Evolutionary conservation across 2,329 filamentous ascomycete species (phyloP).

Genomic region (Pestalotiopsis sp.): DNA sequence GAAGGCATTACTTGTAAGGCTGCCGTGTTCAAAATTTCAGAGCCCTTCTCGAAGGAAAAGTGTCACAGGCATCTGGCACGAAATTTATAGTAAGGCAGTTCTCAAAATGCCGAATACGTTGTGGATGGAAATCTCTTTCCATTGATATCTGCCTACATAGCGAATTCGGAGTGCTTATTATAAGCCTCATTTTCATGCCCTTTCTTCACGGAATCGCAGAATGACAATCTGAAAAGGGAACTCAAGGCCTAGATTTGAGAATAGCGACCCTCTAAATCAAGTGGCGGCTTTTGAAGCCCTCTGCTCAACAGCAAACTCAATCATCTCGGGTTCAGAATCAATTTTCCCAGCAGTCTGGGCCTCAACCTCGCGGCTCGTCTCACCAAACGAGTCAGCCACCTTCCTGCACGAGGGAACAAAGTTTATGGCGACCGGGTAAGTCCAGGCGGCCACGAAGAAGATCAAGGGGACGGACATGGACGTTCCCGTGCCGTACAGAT

Average conservation of each 20-base stretch:
- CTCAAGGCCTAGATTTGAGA: neutral
- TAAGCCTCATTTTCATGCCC: too few species aligned
- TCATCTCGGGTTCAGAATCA: neutral
- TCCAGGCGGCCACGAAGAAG: slow-evolving; percentile 46
- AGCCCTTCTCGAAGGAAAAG: too few species aligned
- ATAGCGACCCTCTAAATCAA: neutral
- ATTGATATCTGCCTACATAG: too few species aligned
- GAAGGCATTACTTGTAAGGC: too few species aligned
- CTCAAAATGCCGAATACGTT: too few species aligned
- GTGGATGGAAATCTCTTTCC: too few species aligned
- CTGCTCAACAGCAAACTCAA: neutral
- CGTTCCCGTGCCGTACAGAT: slow-evolving; percentile 40
- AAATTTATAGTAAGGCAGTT: too few species aligned
- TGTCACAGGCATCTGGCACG: too few species aligned
- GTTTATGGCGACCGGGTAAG: neutral
- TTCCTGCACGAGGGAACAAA: neutral
- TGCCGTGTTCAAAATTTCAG: too few species aligned
- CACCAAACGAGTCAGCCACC: neutral
- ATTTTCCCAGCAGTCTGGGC: neutral
- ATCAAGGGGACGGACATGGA: slow-evolving; percentile 50
- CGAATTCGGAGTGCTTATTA: too few species aligned
- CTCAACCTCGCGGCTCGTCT: neutral
- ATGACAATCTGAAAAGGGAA: too few species aligned
- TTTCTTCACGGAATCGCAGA: too few species aligned
- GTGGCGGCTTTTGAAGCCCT: neutral